Evolutionary conservation across 179 eudicot species (phyloP), one percentile per base, ranked within the genome.

Genomic region (Corrigiola litoralis): DNA sequence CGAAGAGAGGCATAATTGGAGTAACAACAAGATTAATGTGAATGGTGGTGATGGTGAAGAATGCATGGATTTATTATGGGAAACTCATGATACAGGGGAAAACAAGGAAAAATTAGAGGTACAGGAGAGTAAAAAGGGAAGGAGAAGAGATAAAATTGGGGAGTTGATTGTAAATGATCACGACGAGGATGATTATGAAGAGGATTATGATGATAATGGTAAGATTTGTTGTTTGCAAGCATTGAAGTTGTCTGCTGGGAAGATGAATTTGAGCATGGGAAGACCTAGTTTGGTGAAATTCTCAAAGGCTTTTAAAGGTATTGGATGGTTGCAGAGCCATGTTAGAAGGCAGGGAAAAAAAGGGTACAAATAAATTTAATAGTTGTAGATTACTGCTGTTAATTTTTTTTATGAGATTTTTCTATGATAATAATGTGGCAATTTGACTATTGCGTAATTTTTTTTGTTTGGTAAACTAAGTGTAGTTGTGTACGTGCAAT

Each of bases 41-140:
- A 36, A 67, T 55, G 38, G 32, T 16, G 27, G 28, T 4, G 66
- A 24, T 2, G 75, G 74, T 5, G 94, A 74, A 16, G 94, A 92
- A 42, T 86, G 87, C 27, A 94, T 94, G 97, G 99, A 92, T 77
- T 68, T 77, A 58, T 72, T 92, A 16, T 92, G 98, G 98, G 98
- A 92, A 74, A 71, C 82, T 4, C 67, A 85, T 28, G 96, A 92
- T 73, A 66, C 68, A 33, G 89, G 84, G 66, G 58, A 71, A 66
- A 56, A 60, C 66, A 61, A n/a, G 55, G 65, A 25, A 27, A 59
- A 59, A 17, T 36, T 40, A 7, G 23, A 57, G 36, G 46, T 45
- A 44, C 23, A 76, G 8, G 23, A 25, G n/a, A 50, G 10, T 0
- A 46, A 63, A 31, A 66, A 56, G 40, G 50, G 47, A 45, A 68